phyloP scores from a whole-genome alignment of 345 rosid genomes.

The Euphorbia peplus region DNA sequence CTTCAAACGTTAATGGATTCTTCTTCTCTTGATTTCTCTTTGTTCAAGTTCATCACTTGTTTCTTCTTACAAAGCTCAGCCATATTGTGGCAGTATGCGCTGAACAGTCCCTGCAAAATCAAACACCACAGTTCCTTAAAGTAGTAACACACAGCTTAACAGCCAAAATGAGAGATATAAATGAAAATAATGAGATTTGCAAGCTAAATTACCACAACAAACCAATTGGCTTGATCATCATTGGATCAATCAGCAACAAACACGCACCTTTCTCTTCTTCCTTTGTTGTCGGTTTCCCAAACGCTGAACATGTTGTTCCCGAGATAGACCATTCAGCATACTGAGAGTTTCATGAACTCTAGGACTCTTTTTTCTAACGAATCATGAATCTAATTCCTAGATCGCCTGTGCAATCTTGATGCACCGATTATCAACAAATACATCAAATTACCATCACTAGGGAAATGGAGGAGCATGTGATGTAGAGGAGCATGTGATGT shows the following conservation, averaged over 20 bases:
- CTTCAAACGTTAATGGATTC: no score
- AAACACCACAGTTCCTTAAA: no score
- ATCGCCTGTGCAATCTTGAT: background rate
- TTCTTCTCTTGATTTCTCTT: no score
- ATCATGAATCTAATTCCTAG: background rate
- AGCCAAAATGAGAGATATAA: no score
- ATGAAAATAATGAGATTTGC: background rate
- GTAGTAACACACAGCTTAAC: no score
- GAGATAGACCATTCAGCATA: background rate
- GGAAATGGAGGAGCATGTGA: background rate
- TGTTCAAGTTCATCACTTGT: no score
- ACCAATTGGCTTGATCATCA: conserved; percentile 3
- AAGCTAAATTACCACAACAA: background rate
- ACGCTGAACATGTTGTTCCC: background rate
- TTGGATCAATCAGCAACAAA: background rate
- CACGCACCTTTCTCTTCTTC: background rate
- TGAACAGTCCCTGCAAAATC: no score
- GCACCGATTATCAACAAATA: background rate
- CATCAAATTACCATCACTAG: background rate
- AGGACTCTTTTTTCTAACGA: background rate
- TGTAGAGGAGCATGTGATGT: background rate
- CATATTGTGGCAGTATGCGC: no score
- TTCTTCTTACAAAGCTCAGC: no score
- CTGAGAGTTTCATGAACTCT: background rate
- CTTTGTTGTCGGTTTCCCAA: background rate